Evolutionary conservation across 192 early-diverging fungal species (phyloP).

Genomic region (Phycomyces blakesleeanus): DNA sequence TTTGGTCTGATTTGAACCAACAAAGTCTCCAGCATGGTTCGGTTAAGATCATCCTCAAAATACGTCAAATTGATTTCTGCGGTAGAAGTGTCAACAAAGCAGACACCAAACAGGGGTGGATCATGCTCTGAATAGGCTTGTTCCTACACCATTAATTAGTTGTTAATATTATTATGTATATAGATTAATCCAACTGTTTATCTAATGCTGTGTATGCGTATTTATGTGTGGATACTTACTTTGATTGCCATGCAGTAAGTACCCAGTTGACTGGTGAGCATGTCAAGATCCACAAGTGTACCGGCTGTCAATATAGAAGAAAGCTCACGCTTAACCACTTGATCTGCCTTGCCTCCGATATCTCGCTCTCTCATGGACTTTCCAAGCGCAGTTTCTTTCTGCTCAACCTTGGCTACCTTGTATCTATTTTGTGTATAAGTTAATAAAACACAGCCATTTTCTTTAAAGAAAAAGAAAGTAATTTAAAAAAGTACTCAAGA

Average conservation of each 20-base stretch:
- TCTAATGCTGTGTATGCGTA: conserved; percentile 4
- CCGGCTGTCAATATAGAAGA: conserved; percentile 85
- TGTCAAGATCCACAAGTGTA: conserved; percentile 83
- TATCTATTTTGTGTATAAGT: conserved; percentile 22
- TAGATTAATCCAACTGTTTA: too few relatives aligned
- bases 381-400: conserved; percentile 92
- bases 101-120: conserved; percentile 71
- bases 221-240: conserved; percentile 38
- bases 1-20: conserved; percentile 88
- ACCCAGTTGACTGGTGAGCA: conserved; percentile 85
- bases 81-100: conserved; percentile 94
- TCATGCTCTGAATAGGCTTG: conserved; percentile 28
- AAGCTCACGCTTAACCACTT: conserved; percentile 81
- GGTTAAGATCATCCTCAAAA: conserved; percentile 81
- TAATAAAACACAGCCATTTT: background rate
- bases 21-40: conserved; percentile 90
- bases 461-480: background rate
- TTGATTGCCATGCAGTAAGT: conserved; percentile 97
- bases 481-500: background rate
- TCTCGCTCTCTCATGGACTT: conserved; percentile 86
- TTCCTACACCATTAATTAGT: conserved; percentile 21
- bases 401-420: conserved; percentile 96
- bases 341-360: conserved; percentile 50
- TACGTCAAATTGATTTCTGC: conserved; percentile 82
- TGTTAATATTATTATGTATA: too few relatives aligned